Percentiles rank a stretch among this genome's conserved stretches.
These are phyloP conservation scores for Cryphonectria japonica DNA, from an alignment of 2,329 filamentous ascomycete genomes.

Conservation along the genomic window DNA sequence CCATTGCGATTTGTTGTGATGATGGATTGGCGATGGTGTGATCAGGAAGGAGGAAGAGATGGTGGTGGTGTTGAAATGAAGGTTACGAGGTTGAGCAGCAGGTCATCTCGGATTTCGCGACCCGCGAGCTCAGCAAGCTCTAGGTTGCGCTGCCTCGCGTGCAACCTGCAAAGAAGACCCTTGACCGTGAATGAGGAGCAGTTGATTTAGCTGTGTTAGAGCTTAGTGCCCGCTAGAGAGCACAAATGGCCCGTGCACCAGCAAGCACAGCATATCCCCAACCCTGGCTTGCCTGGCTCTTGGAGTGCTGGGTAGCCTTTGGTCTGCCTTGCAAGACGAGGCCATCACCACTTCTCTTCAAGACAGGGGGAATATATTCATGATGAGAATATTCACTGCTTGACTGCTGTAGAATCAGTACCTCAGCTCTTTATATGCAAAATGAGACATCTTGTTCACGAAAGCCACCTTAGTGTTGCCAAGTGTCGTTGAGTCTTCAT, in stretches of 20 bases:
- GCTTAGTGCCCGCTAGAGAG: not conserved
- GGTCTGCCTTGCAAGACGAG: not conserved
- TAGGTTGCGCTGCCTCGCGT: constrained; percentile 21
- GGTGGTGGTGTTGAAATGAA: constrained; percentile 5
- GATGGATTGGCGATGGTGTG: constrained; percentile 30
- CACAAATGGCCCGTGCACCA: not conserved
- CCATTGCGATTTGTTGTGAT: constrained; percentile 47
- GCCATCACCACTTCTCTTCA: constrained; percentile 1
- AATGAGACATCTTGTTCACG: not conserved
- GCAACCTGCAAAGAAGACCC: constrained; percentile 10
- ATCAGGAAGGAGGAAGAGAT: constrained; percentile 15
- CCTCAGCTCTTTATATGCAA: not conserved
- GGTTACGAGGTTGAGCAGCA: not conserved
- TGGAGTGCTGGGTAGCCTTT: not conserved
- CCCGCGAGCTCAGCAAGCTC: constrained; percentile 20
- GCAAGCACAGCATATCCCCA: not conserved
- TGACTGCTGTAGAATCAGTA: not conserved
- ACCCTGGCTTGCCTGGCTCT: not conserved
- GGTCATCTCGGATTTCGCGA: constrained; percentile 27
- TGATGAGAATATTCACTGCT: not conserved
- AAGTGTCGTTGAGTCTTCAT: not conserved
- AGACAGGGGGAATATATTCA: not conserved
- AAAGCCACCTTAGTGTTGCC: not conserved
- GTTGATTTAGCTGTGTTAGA: not conserved
- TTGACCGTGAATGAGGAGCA: not conserved